Percentiles rank a stretch among this genome's conserved stretches.
Conservation (phyloP, 495 filamentous ascomycete species). For the Umbilicaria muhlenbergii region DNA sequence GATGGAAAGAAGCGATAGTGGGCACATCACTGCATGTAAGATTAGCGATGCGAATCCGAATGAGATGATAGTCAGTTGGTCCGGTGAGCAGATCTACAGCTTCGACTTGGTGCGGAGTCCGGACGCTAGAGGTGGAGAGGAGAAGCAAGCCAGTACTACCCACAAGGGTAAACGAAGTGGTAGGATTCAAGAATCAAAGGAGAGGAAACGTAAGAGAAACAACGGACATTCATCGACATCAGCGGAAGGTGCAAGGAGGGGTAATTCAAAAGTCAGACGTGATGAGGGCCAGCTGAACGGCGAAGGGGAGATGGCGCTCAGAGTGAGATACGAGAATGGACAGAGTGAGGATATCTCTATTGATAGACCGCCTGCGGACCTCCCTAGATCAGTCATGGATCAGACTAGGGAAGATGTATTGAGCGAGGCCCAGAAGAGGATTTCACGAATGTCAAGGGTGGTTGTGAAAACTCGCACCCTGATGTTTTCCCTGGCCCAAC, state of each 20-base stretch:
- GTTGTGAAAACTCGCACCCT: constrained; percentile 41
- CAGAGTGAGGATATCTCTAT: constrained; percentile 38
- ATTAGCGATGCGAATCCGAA: constrained; percentile 66
- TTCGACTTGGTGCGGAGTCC: constrained; percentile 53
- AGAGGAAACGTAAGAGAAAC: constrained; percentile 42
- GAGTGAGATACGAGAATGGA: constrained; percentile 47
- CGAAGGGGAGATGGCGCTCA: constrained; percentile 27
- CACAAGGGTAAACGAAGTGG: constrained; percentile 12
- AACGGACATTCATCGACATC: constrained; percentile 29
- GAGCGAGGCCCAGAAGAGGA: constrained; percentile 33
- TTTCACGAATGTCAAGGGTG: constrained; percentile 36
- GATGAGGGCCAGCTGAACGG: constrained; percentile 16
- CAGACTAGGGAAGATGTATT: constrained; percentile 27
- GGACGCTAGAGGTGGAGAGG: constrained; percentile 30
- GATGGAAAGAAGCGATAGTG: constrained; percentile 36
- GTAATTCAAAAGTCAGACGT: constrained; percentile 26
- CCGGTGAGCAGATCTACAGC: constrained; percentile 58
- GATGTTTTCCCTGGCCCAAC: constrained; percentile 35
- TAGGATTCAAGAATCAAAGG: constrained; percentile 22
- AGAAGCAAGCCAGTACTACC: constrained; percentile 6
- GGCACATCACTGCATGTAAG: constrained; percentile 65
- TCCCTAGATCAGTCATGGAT: constrained; percentile 20
- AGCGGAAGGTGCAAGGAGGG: constrained; percentile 23
- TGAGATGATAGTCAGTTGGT: constrained; percentile 63
- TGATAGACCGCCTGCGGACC: constrained; percentile 15